Evolutionary conservation across 495 filamentous ascomycete genomes (phyloP), one percentile per base, ranked within the genome.

Genomic region (Terfezia boudieri): DNA sequence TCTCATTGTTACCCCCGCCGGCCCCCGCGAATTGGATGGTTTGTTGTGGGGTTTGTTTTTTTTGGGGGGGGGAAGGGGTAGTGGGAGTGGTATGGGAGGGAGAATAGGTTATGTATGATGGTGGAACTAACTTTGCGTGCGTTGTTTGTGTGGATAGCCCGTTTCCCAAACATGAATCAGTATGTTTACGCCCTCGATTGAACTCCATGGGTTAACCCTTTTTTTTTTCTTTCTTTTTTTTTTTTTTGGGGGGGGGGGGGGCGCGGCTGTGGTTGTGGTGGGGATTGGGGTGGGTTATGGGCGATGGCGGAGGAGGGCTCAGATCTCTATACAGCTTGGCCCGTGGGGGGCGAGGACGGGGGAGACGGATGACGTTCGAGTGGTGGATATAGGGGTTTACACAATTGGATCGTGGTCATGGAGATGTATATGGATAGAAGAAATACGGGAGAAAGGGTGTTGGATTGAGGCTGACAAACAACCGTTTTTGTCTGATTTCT

Each of bases 151-250:
- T 46, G 41, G 12, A 46, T 20, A 69, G 92, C 92, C 68, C 89
- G 92, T 69, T 99, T 96, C 75, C 92, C 92, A 60, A 92, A 99
- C 76, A 73, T 77, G 75, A 99, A 99, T 75, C 92, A 99, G 76
- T 79, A 68, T 58, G 76, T 63, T 51, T 46, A 49, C 37, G 41
- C 49, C 53, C 26, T 7, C 7, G 26, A 32, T 32, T 32, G 26
- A 32, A 5, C 26, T 32, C 4, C 1, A 32, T 32, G 26, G n/a
- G 26, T 7, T 14, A 53, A 20, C 20, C 20, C 20, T 20, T 20
- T 20, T 20, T 20, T 20, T 20, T 20, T 20, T 20, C 2, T 2
- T 20, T 20, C 2, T 20, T 20, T 20, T 20, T 20, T 20, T 20
- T 20, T 37, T 54, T 36, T 16, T 38, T 49, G 51, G 16, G 16